A percentile compares a stretch with the other conserved stretches of the same genome.
These are phyloP conservation scores for Albifimbria verrucaria DNA, from an alignment of 2,329 filamentous ascomycete species.

Conservation along the genomic window DNA sequence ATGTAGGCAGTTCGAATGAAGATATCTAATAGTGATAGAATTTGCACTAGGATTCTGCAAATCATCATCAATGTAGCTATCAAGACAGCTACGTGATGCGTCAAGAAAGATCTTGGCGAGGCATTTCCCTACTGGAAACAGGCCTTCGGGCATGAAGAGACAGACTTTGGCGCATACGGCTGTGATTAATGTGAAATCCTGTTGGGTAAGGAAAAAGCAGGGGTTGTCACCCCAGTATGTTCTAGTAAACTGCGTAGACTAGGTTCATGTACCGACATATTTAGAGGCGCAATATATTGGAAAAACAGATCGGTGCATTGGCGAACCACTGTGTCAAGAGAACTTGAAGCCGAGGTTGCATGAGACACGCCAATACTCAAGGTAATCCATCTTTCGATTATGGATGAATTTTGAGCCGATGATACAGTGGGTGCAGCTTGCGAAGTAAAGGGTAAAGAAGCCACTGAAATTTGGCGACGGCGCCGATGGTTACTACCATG, in stretches of 20 bases:
- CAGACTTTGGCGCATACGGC: constrained; percentile 40
- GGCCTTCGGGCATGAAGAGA: constrained; percentile 34
- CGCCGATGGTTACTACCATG: not conserved
- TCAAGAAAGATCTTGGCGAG: constrained; percentile 35
- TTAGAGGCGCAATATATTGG: constrained; percentile 39
- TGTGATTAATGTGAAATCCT: constrained; percentile 36
- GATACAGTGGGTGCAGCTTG: too few relatives aligned
- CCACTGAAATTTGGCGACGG: not conserved
- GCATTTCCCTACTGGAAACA: constrained; percentile 34
- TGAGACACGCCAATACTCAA: not conserved
- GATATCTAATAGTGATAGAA: constrained; percentile 40
- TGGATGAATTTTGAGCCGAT: too few relatives aligned
- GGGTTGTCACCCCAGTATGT: not conserved
- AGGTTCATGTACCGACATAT: constrained; percentile 37
- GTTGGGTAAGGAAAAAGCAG: not conserved
- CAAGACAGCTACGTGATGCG: constrained; percentile 34
- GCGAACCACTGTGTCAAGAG: constrained; percentile 14
- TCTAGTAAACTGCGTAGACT: constrained; percentile 20
- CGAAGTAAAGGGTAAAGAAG: too few relatives aligned
- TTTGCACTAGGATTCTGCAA: constrained; percentile 38
- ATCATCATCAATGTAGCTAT: constrained; percentile 36
- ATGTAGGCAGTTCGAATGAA: constrained; percentile 43
- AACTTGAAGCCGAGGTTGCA: not conserved
- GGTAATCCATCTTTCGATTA: not conserved
- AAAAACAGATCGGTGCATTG: constrained; percentile 38